Evolutionary conservation across 768 basidiomycete genomes (phyloP).

Genomic region (Suillus tomentosus): DNA sequence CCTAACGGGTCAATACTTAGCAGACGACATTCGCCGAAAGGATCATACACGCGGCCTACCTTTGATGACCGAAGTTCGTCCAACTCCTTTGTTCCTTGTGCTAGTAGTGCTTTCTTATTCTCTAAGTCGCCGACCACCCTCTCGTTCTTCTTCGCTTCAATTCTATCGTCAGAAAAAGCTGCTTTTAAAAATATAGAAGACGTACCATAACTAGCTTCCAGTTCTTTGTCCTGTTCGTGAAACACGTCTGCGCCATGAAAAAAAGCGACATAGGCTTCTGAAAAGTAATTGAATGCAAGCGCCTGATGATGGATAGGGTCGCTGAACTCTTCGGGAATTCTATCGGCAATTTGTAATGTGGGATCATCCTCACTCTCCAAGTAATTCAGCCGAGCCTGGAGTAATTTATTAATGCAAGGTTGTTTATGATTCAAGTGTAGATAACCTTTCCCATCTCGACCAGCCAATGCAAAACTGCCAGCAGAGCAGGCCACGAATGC

Average conservation of each 20-base stretch:
- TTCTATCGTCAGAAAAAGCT: constrained; percentile 11
- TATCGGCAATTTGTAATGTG: constrained; percentile 61
- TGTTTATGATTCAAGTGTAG: constrained; percentile 8
- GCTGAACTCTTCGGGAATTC: constrained; percentile 75
- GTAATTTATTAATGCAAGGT: constrained; percentile 2
- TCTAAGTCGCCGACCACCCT: constrained; percentile 66
- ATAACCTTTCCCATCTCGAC: constrained; percentile 81
- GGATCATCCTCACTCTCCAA: constrained; percentile 60
- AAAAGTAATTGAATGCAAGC: constrained; percentile 74
- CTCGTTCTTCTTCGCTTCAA: constrained; percentile 69
- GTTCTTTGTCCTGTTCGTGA: constrained; percentile 63
- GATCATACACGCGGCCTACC: constrained; percentile 37
- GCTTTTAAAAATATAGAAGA: constrained; percentile 8
- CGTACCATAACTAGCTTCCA: constrained; percentile 81
- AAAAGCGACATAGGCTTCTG: constrained; percentile 68
- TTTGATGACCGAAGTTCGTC: constrained; percentile 63
- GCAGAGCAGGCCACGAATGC: constrained; percentile 88
- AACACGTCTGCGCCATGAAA: constrained; percentile 69
- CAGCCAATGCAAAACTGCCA: constrained; percentile 93
- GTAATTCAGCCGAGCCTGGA: constrained; percentile 43
- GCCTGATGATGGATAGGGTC: constrained; percentile 74
- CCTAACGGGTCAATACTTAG: constrained; percentile 35
- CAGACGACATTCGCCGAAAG: not conserved
- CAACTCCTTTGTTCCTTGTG: constrained; percentile 51
- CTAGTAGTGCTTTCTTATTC: constrained; percentile 48